phyloP scores from a whole-genome alignment of 1,139 yeast species.

The Zygosaccharomyces pseudobailii region DNA sequence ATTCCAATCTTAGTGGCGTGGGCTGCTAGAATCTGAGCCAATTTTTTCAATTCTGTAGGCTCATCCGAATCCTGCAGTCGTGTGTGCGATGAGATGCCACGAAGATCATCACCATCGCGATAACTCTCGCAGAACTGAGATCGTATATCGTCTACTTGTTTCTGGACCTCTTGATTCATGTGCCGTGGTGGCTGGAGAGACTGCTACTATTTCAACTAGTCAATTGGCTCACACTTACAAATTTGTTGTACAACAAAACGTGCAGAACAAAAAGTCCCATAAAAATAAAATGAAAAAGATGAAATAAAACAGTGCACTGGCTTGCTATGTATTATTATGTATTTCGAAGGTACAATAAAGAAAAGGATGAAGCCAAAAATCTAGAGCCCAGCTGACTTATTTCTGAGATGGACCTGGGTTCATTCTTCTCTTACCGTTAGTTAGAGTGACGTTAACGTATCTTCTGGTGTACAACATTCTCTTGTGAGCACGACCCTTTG shows the following conservation, averaged over 20 bases:
- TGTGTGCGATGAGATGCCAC: conserved; percentile 23
- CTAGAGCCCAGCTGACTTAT: conserved; percentile 9
- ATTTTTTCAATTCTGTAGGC: conserved; percentile 52
- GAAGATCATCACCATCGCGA: conserved; percentile 18
- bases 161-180: conserved; percentile 4
- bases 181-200: not conserved
- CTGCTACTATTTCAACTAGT: not conserved
- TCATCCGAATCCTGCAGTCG: conserved; percentile 37
- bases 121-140: conserved; percentile 22
- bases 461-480: conserved; percentile 98
- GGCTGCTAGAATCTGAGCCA: conserved; percentile 60
- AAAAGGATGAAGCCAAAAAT: not conserved
- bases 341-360: conserved; percentile 1
- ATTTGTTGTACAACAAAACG: no score
- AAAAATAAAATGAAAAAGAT: not conserved
- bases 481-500: conserved; percentile 91
- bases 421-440: conserved; percentile 98
- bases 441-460: conserved; percentile 95
- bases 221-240: no score
- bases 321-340: conserved; percentile 3
- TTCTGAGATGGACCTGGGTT: conserved; percentile 77
- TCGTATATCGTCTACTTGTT: conserved; percentile 16
- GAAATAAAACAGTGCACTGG: conserved; percentile 3
- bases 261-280: not conserved
- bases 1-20: conserved; percentile 78